Conservation (phyloP, 2,329 filamentous ascomycete species). For the Exophiala sp. region DNA sequence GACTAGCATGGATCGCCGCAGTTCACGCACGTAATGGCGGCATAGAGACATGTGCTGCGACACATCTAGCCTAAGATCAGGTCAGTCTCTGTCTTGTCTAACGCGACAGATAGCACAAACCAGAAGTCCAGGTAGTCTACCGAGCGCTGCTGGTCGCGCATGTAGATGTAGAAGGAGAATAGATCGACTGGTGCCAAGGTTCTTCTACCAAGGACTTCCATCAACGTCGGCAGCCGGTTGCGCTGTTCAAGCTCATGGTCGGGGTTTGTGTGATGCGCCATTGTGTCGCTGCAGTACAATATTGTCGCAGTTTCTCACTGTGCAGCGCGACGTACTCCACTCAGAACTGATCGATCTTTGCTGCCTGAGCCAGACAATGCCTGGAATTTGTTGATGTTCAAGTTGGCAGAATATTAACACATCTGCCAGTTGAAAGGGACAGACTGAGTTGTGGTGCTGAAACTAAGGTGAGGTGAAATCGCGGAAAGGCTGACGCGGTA, state of each 20-base stretch:
- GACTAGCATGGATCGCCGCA: constrained; percentile 85
- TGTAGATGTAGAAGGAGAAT: constrained; percentile 99
- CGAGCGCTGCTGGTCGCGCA: constrained; percentile 95
- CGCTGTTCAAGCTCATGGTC: constrained; percentile 47
- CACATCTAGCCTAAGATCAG: constrained; percentile 76
- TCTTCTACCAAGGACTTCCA: constrained; percentile 87
- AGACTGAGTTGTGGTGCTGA: neutral
- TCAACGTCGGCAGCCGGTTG: constrained; percentile 86
- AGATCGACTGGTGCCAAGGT: constrained; percentile 95
- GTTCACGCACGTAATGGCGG: constrained; percentile 91
- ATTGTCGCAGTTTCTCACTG: neutral
- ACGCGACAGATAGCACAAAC: constrained; percentile 50
- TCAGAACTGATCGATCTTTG: too few species aligned
- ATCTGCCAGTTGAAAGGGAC: too few species aligned
- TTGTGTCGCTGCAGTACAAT: constrained; percentile 3
- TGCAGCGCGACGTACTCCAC: neutral
- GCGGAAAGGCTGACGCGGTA: constrained; percentile 7
- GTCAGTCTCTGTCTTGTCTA: neutral
- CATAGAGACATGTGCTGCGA: constrained; percentile 96
- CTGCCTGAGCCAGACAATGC: too few species aligned
- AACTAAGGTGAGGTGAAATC: constrained; percentile 5
- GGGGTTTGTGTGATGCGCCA: constrained; percentile 16
- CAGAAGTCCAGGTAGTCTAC: constrained; percentile 99
- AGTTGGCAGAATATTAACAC: too few species aligned
- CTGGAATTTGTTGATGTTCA: too few species aligned